Conservation (phyloP, 2,329 filamentous ascomycete genomes). For the Teratosphaeria destructans region DNA sequence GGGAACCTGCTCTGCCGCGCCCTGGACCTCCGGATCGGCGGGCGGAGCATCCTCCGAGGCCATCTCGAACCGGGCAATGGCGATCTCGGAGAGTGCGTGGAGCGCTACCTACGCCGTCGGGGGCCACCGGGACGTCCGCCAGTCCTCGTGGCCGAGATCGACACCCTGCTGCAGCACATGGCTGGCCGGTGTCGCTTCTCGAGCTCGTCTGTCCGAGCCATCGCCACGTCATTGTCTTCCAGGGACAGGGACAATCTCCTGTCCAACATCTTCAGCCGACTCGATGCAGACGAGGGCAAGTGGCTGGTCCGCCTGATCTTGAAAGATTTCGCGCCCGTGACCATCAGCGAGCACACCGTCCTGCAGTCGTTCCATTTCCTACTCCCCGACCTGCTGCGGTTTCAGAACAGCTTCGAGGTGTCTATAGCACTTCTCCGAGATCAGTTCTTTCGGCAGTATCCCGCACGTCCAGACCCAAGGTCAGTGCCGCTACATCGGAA, state of each 20-base stretch:
- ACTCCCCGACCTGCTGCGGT: conserved; percentile 57
- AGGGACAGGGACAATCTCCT: conserved; percentile 38
- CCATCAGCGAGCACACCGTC: conserved; percentile 48
- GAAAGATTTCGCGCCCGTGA: conserved; percentile 61
- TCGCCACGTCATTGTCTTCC: conserved; percentile 11
- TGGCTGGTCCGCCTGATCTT: conserved; percentile 77
- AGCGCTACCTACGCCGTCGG: conserved; percentile 52
- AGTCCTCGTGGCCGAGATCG: conserved; percentile 63
- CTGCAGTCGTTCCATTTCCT: conserved; percentile 56
- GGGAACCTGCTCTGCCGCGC: conserved; percentile 57
- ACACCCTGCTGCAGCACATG: conserved; percentile 52
- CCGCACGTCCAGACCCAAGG: conserved; percentile 24
- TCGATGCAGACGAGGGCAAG: conserved; percentile 63
- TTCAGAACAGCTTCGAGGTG: conserved; percentile 57
- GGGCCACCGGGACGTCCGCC: conserved; percentile 28
- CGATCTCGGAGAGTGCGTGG: conserved; percentile 64
- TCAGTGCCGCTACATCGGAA: conserved; percentile 25
- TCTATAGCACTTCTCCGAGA: conserved; percentile 47
- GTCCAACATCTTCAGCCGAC: conserved; percentile 46
- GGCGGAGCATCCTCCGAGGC: conserved; percentile 50
- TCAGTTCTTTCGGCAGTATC: conserved; percentile 27
- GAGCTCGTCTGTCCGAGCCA: conserved; percentile 43
- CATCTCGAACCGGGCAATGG: conserved; percentile 50
- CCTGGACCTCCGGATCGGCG: conserved; percentile 53
- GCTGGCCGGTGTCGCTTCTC: conserved; percentile 64